A percentile compares a stretch with the other conserved stretches of the same genome.
Evolutionary conservation across 2,329 filamentous ascomycete genomes (phyloP).

Genomic region (Pseudocercospora crystallina): DNA sequence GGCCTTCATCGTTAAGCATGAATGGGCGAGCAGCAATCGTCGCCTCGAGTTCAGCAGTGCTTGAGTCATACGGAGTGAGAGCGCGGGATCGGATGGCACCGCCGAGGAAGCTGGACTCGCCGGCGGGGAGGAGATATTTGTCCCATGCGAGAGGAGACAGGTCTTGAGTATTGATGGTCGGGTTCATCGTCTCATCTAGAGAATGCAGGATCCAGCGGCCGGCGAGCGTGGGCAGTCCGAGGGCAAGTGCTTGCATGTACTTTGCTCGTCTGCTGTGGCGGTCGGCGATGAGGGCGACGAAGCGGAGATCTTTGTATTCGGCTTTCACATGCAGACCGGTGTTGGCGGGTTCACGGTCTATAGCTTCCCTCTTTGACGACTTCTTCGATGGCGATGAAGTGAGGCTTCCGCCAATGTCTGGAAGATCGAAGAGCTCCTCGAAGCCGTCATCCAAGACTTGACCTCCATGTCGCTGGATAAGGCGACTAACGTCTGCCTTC

Average conservation of each 20-base stretch:
- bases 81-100: slow-evolving; percentile 75
- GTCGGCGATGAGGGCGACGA: slow-evolving; percentile 83
- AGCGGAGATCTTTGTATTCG: slow-evolving; percentile 60
- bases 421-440: slow-evolving; percentile 70
- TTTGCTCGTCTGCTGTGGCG: slow-evolving; percentile 83
- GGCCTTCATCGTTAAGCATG: slow-evolving; percentile 56
- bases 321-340: slow-evolving; percentile 47
- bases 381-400: slow-evolving; percentile 20
- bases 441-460: slow-evolving; percentile 72
- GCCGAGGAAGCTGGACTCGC: slow-evolving; percentile 72
- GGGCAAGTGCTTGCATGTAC: slow-evolving; percentile 89
- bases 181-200: slow-evolving; percentile 40
- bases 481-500: slow-evolving; percentile 57
- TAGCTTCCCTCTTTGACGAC: slow-evolving; percentile 17
- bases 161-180: slow-evolving; percentile 39
- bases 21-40: slow-evolving; percentile 52
- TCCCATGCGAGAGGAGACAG: slow-evolving; percentile 68
- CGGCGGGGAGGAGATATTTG: slow-evolving; percentile 81
- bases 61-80: slow-evolving; percentile 60
- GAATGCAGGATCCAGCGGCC: slow-evolving; percentile 79
- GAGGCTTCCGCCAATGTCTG: slow-evolving; percentile 32
- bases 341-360: slow-evolving; percentile 3
- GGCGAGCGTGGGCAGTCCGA: slow-evolving; percentile 83
- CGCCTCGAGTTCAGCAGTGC: slow-evolving; percentile 55
- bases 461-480: slow-evolving; percentile 72